These are phyloP conservation scores for Bipolaris oryzae DNA, from an alignment of 2,329 filamentous ascomycete species.

Conservation along the genomic window DNA sequence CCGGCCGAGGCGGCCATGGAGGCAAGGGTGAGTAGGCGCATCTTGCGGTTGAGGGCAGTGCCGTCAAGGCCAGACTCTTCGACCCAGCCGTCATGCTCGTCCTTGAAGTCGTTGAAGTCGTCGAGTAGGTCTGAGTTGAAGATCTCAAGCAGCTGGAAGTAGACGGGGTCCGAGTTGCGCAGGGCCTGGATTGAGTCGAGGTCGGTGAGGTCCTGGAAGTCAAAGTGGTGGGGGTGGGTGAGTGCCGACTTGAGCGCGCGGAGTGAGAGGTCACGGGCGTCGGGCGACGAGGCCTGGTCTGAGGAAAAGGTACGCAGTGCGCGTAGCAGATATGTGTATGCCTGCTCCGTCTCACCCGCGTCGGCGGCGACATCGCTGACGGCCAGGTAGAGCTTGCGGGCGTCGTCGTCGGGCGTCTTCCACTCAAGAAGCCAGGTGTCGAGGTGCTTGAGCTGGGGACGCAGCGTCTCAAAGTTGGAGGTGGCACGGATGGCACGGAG, in stretches of 20 bases:
- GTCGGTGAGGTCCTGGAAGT: conserved; percentile 73
- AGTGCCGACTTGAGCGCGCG: conserved; percentile 72
- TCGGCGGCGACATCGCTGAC: conserved; percentile 82
- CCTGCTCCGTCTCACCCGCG: conserved; percentile 76
- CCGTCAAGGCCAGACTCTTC: conserved; percentile 75
- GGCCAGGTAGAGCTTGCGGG: conserved; percentile 82
- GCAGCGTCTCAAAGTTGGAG: conserved; percentile 76
- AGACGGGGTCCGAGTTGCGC: conserved; percentile 79
- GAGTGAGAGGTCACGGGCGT: conserved; percentile 65
- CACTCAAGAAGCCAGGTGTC: conserved; percentile 82
- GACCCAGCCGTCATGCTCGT: conserved; percentile 86
- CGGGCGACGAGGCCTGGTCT: conserved; percentile 59
- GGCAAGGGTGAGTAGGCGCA: conserved; percentile 91
- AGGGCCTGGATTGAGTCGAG: conserved; percentile 84
- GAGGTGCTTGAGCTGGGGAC: conserved; percentile 81
- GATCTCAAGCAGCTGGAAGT: conserved; percentile 92
- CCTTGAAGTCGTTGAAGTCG: conserved; percentile 93
- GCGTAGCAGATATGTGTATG: conserved; percentile 73
- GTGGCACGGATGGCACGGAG: conserved; percentile 78
- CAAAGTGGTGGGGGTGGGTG: conserved; percentile 68
- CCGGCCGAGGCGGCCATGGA: conserved; percentile 80
- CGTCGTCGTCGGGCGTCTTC: conserved; percentile 80
- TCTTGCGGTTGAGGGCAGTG: conserved; percentile 85
- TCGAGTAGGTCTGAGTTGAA: conserved; percentile 94
- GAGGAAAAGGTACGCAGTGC: conserved; percentile 78